A percentile compares a stretch with the other conserved stretches of the same genome.
Evolutionary conservation across 805 yeast genomes (phyloP).

Genomic region (Wickerhamomyces canadensis): DNA sequence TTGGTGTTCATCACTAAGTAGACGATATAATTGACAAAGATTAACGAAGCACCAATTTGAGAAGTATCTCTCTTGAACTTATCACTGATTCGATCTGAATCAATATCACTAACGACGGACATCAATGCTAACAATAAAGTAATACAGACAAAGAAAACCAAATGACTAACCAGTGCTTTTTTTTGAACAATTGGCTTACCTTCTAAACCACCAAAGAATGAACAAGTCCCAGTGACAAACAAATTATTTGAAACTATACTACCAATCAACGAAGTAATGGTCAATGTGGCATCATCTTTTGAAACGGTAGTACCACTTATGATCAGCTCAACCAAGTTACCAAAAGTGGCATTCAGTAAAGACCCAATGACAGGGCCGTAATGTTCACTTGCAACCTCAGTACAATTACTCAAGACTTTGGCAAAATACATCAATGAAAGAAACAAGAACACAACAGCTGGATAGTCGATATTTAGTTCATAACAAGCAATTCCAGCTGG

Average conservation of each 20-base stretch:
- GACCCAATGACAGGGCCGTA: conserved; percentile 41
- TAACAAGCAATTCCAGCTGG: conserved; percentile 19
- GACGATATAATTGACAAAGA: conserved; percentile 17
- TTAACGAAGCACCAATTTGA: conserved; percentile 17
- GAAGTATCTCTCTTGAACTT: conserved; percentile 18
- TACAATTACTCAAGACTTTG: conserved; percentile 19
- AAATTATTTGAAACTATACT: conserved; percentile 41
- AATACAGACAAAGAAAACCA: conserved; percentile 17
- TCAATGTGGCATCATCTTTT: conserved; percentile 41
- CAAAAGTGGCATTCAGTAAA: conserved; percentile 44
- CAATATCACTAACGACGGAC: conserved; percentile 17
- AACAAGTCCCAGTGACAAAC: conserved; percentile 25
- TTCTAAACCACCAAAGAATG: conserved; percentile 19
- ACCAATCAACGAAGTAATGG: conserved; percentile 45
- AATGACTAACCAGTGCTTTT: conserved; percentile 12
- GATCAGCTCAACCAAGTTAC: conserved; percentile 45
- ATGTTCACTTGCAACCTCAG: conserved; percentile 20
- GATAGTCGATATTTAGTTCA: conserved; percentile 8
- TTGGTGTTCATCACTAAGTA: conserved; percentile 17
- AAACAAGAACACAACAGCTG: conserved; percentile 19
- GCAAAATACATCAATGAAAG: conserved; percentile 20
- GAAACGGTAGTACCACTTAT: conserved; percentile 44
- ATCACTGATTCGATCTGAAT: conserved; percentile 8
- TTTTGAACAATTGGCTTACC: conserved; percentile 12
- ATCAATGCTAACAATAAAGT: conserved; percentile 13